Conservation (phyloP, 2,329 filamentous ascomycete genomes). For the Knoxdaviesia capensis region DNA sequence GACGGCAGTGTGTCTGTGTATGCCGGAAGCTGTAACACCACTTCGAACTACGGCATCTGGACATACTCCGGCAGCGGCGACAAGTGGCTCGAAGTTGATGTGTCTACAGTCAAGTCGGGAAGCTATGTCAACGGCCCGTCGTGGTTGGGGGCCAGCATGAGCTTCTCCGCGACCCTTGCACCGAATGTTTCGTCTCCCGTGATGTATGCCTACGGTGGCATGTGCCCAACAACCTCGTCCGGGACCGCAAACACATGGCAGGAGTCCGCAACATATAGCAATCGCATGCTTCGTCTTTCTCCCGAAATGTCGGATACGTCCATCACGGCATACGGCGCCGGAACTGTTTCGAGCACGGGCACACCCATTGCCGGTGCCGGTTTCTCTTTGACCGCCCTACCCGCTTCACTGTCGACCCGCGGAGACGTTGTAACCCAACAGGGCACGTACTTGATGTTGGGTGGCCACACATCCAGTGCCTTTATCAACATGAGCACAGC, state of each 20-base stretch:
- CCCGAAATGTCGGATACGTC: slow-evolving; percentile 16
- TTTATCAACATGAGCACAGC: slow-evolving; percentile 92
- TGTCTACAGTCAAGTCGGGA: slow-evolving; percentile 22
- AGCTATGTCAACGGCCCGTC: slow-evolving; percentile 15
- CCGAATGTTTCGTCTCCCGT: slow-evolving; percentile 28
- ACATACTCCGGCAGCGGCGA: slow-evolving; percentile 31
- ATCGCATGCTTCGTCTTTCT: slow-evolving; percentile 47
- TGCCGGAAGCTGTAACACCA: slow-evolving; percentile 46
- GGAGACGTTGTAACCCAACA: slow-evolving; percentile 49
- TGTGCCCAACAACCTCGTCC: slow-evolving; percentile 35
- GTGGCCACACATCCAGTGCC: slow-evolving; percentile 63
- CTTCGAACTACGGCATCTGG: slow-evolving; percentile 42
- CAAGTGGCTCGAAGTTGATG: slow-evolving; percentile 15
- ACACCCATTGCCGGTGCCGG: slow-evolving; percentile 49
- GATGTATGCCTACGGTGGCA: slow-evolving; percentile 69
- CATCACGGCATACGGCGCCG: slow-evolving; percentile 8
- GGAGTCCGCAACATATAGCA: slow-evolving; percentile 55
- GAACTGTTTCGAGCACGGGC: slow-evolving; percentile 17
- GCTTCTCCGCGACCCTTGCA: slow-evolving; percentile 43
- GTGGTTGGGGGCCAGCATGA: slow-evolving; percentile 35
- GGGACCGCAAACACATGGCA: slow-evolving; percentile 37
- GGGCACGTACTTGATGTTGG: slow-evolving; percentile 61
- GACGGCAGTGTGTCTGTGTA: slow-evolving; percentile 55
- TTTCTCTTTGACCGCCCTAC: slow-evolving; percentile 59
- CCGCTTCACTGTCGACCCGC: slow-evolving; percentile 47